These are phyloP conservation scores for Trichosanthes truncata DNA, from an alignment of 306 rosid species.

Conservation along the genomic window DNA sequence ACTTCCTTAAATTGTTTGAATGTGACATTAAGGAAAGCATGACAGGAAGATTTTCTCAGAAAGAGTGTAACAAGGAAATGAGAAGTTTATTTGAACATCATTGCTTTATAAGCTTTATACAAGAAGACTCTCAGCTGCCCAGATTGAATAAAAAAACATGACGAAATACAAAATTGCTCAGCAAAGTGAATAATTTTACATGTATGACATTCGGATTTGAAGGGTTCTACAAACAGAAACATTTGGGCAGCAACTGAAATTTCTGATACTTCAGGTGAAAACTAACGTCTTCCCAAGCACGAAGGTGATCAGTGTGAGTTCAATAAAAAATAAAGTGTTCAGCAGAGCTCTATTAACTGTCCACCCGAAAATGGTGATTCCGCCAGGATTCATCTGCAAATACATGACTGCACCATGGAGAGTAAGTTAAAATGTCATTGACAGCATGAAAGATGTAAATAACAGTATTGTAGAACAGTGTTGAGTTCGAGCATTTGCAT, in stretches of 20 bases:
- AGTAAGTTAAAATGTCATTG: neutral
- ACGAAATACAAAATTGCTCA: neutral
- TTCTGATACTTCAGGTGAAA: constrained; percentile 3
- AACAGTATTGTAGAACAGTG: neutral
- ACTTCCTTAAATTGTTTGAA: neutral
- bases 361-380: constrained; percentile 35
- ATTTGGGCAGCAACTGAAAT: neutral
- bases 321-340: constrained; percentile 28
- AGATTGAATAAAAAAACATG: neutral
- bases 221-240: neutral
- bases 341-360: constrained; percentile 29
- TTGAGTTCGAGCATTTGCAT: neutral
- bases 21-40: neutral
- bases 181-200: neutral
- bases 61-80: neutral
- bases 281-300: constrained; percentile 41
- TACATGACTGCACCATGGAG: constrained; percentile 26
- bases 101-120: neutral
- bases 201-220: neutral
- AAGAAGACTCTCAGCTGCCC: neutral
- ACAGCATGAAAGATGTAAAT: neutral
- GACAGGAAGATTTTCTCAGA: neutral
- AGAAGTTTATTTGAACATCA: neutral
- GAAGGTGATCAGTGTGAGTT: constrained; percentile 32
- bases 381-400: constrained; percentile 26